Conservation (phyloP, 148 eudicot genomes). For the Chenopodium quinoa region DNA sequence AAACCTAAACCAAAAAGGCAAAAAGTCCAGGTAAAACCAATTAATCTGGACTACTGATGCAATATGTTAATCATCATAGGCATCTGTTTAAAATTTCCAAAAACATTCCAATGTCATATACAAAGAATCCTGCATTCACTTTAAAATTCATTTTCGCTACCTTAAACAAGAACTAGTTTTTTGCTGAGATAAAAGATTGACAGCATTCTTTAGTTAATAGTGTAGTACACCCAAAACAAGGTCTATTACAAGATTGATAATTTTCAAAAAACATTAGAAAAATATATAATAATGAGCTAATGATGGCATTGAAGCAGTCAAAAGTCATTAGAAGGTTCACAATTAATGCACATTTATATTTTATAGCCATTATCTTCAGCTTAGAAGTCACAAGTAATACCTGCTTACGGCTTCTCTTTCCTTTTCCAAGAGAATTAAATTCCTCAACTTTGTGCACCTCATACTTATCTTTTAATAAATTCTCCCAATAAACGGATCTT, state of each 20-base stretch:
- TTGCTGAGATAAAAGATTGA: neutral
- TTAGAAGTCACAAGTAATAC: constrained; percentile 29
- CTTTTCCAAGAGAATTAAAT: constrained; percentile 84
- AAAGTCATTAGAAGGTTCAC: neutral
- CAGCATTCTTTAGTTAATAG: neutral
- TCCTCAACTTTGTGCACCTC: constrained; percentile 88
- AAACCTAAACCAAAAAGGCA: neutral
- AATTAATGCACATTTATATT: neutral
- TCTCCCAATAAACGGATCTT: constrained; percentile 82
- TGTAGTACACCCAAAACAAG: neutral
- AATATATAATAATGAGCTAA: neutral
- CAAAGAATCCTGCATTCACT: neutral
- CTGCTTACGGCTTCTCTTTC: constrained; percentile 98
- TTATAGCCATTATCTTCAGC: neutral
- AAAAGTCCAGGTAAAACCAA: neutral
- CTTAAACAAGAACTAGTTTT: neutral
- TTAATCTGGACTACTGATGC: neutral
- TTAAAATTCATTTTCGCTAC: neutral
- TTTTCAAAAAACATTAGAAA: neutral
- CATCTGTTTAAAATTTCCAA: neutral
- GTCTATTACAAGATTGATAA: neutral
- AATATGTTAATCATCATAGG: neutral
- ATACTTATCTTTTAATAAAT: constrained; percentile 68
- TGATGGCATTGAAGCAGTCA: neutral
- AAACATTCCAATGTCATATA: neutral